A percentile compares a stretch with the other conserved stretches of the same genome.
These are phyloP conservation scores for Cucurbitaria berberidis DNA, from an alignment of 2,329 filamentous ascomycete species.

Conservation along the genomic window DNA sequence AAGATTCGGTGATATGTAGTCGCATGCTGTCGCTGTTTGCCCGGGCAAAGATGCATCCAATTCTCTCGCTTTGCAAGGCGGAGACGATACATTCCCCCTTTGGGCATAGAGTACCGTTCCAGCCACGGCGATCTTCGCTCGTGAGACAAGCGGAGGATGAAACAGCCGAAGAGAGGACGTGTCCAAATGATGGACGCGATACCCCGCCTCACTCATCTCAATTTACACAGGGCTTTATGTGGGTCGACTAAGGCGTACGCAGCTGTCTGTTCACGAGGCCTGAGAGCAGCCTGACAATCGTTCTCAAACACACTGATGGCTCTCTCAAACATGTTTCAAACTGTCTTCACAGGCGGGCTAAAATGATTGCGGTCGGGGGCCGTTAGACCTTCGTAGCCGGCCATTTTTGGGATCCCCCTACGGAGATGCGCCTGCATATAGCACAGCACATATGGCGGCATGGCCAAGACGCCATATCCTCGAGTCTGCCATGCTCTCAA, in stretches of 20 bases:
- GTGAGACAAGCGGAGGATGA: slow-evolving; percentile 25
- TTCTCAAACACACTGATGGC: slow-evolving; percentile 19
- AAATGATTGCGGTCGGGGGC: slow-evolving; percentile 10
- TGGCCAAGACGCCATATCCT: slow-evolving; percentile 13
- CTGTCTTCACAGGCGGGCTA: slow-evolving; percentile 5
- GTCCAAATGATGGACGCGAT: slow-evolving; percentile 9
- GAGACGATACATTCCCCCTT: slow-evolving; percentile 13
- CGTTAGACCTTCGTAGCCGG: slow-evolving; percentile 15
- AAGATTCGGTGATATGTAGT: background rate
- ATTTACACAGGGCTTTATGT: slow-evolving; percentile 16
- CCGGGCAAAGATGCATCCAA: background rate
- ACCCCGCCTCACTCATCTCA: slow-evolving; percentile 29
- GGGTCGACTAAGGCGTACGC: slow-evolving; percentile 16
- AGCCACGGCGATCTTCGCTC: slow-evolving; percentile 32
- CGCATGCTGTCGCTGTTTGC: slow-evolving; percentile 2
- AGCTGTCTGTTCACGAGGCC: slow-evolving; percentile 18
- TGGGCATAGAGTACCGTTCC: slow-evolving; percentile 25
- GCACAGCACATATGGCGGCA: slow-evolving; percentile 17
- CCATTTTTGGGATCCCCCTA: too few relatives aligned
- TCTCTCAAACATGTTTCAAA: slow-evolving; percentile 20
- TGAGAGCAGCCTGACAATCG: slow-evolving; percentile 4
- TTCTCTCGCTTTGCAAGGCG: background rate
- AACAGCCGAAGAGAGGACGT: slow-evolving; percentile 35
- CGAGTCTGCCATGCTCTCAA: slow-evolving; percentile 12
- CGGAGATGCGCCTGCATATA: slow-evolving; percentile 8